Evolutionary conservation across 768 basidiomycete species (phyloP).

Genomic region (Pleurotus eryngii): DNA sequence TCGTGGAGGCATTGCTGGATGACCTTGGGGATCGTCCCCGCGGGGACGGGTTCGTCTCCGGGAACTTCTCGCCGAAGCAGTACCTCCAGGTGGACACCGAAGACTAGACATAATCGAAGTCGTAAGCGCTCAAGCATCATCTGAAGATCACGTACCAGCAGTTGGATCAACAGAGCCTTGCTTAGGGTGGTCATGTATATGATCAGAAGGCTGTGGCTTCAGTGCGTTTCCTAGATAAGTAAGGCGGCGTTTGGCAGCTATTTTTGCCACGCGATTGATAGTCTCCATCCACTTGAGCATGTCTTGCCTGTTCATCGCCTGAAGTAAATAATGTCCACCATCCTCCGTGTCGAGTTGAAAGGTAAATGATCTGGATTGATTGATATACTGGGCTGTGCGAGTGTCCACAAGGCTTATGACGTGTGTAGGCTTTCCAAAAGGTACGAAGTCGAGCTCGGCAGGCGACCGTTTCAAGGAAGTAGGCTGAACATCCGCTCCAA

Average conservation of each 20-base stretch:
- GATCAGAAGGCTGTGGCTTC: slow-evolving; percentile 72
- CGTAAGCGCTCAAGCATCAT: slow-evolving; percentile 1
- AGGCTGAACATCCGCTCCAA: slow-evolving; percentile 58
- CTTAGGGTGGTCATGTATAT: slow-evolving; percentile 60
- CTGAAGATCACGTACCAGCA: slow-evolving; percentile 50
- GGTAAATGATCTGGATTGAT: slow-evolving; percentile 78
- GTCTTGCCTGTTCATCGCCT: slow-evolving; percentile 67
- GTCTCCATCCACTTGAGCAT: slow-evolving; percentile 78
- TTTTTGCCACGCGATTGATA: slow-evolving; percentile 66
- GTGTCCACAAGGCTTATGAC: slow-evolving; percentile 76
- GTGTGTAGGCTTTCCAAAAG: slow-evolving; percentile 70
- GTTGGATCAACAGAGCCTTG: slow-evolving; percentile 66
- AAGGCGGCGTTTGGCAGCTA: slow-evolving; percentile 71
- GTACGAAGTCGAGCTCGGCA: slow-evolving; percentile 70
- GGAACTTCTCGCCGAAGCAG: slow-evolving; percentile 64
- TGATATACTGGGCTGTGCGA: slow-evolving; percentile 65
- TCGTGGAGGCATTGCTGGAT: slow-evolving; percentile 65
- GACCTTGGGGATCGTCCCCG: slow-evolving; percentile 63
- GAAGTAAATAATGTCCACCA: slow-evolving; percentile 78
- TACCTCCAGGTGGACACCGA: slow-evolving; percentile 73
- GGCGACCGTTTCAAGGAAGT: slow-evolving; percentile 54
- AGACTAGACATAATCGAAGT: slow-evolving; percentile 39
- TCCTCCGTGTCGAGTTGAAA: slow-evolving; percentile 86
- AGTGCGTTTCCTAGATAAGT: slow-evolving; percentile 78
- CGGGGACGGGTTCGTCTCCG: slow-evolving; percentile 37